These are phyloP conservation scores for Ailanthus altissimus DNA, from an alignment of 345 rosid species.

Conservation along the genomic window DNA sequence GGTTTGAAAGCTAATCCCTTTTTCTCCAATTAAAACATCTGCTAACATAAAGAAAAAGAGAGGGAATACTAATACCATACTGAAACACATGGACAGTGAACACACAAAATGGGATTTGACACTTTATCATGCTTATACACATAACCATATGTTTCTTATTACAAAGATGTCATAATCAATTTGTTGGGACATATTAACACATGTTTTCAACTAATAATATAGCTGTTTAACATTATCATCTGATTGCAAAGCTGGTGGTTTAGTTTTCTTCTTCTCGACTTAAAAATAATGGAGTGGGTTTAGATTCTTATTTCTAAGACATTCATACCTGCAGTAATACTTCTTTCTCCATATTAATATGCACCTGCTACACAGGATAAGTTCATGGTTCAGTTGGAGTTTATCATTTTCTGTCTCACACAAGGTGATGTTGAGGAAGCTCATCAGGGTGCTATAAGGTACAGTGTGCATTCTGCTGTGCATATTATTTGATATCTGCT, in stretches of 20 bases:
- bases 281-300: background rate
- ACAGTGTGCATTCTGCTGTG: conserved; percentile 13
- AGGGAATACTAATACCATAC: background rate
- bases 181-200: background rate
- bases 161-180: too few relatives aligned
- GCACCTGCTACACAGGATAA: conserved; percentile 48
- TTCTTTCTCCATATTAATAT: conserved; percentile 4
- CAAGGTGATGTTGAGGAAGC: conserved; percentile 55
- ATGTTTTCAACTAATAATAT: background rate
- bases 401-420: conserved; percentile 51
- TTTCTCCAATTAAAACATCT: too few relatives aligned
- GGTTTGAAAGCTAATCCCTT: background rate
- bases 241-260: background rate
- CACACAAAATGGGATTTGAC: background rate
- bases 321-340: background rate
- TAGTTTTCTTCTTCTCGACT: conserved; percentile 6
- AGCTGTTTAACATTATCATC: background rate
- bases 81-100: background rate
- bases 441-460: conserved; percentile 56
- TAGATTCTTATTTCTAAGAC: background rate
- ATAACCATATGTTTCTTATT: background rate
- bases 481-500: background rate
- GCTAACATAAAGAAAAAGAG: background rate
- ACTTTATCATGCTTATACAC: background rate
- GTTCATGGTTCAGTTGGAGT: conserved; percentile 64